Evolutionary conservation across 176 grass and related monocot genomes (phyloP).

Genomic region (Chloris gayana): DNA sequence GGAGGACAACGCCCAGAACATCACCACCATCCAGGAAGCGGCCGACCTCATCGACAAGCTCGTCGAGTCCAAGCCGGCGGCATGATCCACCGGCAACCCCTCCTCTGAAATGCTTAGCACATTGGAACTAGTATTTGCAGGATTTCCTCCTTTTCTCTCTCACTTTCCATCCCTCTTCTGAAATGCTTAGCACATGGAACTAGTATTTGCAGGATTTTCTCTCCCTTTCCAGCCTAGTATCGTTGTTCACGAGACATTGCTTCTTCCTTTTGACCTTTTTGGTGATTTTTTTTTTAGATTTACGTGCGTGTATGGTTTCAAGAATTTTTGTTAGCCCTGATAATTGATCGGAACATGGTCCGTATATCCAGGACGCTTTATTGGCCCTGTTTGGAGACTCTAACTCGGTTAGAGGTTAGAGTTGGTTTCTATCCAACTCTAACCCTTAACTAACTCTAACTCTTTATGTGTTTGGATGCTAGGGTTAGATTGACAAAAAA

Average conservation of each 20-base stretch:
- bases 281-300: too few relatives aligned
- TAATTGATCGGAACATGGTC: too few relatives aligned
- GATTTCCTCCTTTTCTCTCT: not conserved
- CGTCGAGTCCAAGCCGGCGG: constrained; percentile 31
- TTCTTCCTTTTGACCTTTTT: not conserved
- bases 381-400: too few relatives aligned
- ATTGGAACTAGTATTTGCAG: not conserved
- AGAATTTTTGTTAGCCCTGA: not conserved
- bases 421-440: too few relatives aligned
- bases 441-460: too few relatives aligned
- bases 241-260: too few relatives aligned
- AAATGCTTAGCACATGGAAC: not conserved
- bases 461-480: too few relatives aligned
- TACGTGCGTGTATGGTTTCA: too few relatives aligned
- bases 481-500: too few relatives aligned
- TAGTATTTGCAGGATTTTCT: not conserved
- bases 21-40: constrained; percentile 82
- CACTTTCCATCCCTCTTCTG: too few relatives aligned
- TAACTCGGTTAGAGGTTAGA: too few relatives aligned
- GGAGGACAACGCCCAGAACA: constrained; percentile 81
- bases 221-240: not conserved
- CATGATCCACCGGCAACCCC: not conserved
- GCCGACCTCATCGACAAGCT: constrained; percentile 60
- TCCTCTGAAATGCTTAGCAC: too few relatives aligned
- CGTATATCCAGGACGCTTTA: not conserved